A percentile compares a stretch with the other conserved stretches of the same genome.
phyloP scores from a whole-genome alignment of 2,329 filamentous ascomycete species.

The Calonectria hawksworthii region DNA sequence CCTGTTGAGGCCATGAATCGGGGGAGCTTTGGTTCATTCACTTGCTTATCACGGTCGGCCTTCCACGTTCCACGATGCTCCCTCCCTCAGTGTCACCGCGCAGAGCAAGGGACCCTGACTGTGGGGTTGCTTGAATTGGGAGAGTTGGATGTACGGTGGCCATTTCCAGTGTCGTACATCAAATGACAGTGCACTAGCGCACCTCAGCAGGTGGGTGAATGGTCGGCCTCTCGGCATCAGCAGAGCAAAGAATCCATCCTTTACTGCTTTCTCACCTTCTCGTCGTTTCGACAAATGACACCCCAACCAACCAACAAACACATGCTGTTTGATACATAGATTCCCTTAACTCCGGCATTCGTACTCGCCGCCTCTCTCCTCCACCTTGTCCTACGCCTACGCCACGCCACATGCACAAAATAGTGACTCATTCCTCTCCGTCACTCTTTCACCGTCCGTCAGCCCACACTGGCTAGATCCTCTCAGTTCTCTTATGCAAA shows the following conservation, averaged over 20 bases:
- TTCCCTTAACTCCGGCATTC: neutral
- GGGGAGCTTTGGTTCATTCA: neutral
- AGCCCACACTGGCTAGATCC: constrained; percentile 1
- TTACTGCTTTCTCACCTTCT: neutral
- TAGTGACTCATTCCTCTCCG: constrained; percentile 1
- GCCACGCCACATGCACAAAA: constrained; percentile 10
- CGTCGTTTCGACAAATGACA: neutral
- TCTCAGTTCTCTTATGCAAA: neutral
- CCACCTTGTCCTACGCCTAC: constrained; percentile 3
- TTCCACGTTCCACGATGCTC: neutral
- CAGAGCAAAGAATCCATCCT: neutral
- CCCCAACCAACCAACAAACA: constrained; percentile 8
- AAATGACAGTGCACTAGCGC: constrained; percentile 5
- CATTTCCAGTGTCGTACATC: constrained; percentile 12
- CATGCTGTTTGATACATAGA: neutral
- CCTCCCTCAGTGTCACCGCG: neutral
- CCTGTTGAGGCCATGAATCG: neutral
- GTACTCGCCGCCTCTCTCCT: constrained; percentile 5
- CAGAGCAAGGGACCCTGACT: neutral
- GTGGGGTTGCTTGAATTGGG: constrained; percentile 11
- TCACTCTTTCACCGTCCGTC: neutral
- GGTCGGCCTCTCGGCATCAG: neutral
- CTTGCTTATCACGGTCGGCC: neutral
- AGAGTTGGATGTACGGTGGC: neutral
- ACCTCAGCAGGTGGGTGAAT: neutral